phyloP scores from a whole-genome alignment of 495 filamentous ascomycete genomes.

The Neurospora intermedia region DNA sequence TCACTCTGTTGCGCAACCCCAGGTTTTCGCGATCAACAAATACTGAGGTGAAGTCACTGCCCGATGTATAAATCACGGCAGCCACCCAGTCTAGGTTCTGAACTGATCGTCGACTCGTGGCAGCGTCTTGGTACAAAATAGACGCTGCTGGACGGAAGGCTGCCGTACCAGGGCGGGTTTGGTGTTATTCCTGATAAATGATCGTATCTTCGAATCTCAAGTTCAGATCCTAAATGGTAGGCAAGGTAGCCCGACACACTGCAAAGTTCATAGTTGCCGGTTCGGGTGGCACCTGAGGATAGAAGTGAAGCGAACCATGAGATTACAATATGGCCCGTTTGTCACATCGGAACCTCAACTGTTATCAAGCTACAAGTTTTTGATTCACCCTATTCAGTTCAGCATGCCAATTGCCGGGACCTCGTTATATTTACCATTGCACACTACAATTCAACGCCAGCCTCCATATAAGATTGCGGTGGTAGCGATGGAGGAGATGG shows the following conservation, averaged over 20 bases:
- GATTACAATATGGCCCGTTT: background rate
- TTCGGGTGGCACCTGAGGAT: background rate
- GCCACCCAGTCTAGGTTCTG: background rate
- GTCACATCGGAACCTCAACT: background rate
- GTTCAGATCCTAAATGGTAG: background rate
- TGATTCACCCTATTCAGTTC: background rate
- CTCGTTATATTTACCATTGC: background rate
- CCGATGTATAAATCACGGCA: background rate
- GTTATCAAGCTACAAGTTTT: background rate
- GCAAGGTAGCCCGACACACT: background rate
- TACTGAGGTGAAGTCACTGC: background rate
- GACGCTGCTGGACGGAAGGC: background rate
- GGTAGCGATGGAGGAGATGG: background rate
- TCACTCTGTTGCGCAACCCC: conserved; percentile 4
- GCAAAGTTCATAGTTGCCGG: background rate
- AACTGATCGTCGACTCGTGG: background rate
- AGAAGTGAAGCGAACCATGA: background rate
- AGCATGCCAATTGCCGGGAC: background rate
- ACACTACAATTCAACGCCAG: background rate
- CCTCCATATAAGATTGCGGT: background rate
- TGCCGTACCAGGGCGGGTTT: background rate
- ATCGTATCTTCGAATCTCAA: background rate
- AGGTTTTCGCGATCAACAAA: background rate
- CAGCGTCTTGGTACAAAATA: background rate
- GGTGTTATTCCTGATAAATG: background rate